phyloP scores from a whole-genome alignment of 441 rosid species.

The Viola pubescens region DNA sequence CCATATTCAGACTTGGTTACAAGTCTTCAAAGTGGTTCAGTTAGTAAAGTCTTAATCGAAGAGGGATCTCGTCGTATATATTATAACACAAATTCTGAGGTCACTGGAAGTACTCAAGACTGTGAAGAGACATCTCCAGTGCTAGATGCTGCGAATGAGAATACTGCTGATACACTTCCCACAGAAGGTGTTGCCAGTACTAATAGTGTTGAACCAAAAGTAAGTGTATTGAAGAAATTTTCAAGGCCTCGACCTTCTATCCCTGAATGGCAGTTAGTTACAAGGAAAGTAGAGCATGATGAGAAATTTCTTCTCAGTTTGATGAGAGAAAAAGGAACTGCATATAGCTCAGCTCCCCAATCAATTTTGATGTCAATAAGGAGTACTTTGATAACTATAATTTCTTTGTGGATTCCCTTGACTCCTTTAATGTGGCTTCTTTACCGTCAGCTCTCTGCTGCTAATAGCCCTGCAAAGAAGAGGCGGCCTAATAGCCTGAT shows the following conservation, averaged over 20 bases:
- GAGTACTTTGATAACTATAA: conserved; percentile 54
- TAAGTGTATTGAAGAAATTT: conserved; percentile 27
- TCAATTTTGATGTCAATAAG: conserved; percentile 65
- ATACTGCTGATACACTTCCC: conserved; percentile 22
- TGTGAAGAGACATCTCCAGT: conserved; percentile 25
- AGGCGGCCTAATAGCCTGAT: conserved; percentile 47
- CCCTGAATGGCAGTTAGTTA: conserved; percentile 68
- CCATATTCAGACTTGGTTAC: conserved; percentile 76
- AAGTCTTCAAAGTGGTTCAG: conserved; percentile 63
- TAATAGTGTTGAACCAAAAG: conserved; percentile 12
- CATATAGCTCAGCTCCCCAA: conserved; percentile 86
- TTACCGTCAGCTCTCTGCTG: conserved; percentile 81
- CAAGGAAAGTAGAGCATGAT: conserved; percentile 81
- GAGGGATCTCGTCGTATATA: conserved; percentile 92
- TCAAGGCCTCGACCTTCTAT: conserved; percentile 30
- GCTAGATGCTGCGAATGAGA: conserved; percentile 18
- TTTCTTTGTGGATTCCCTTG: conserved; percentile 81
- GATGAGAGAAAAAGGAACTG: conserved; percentile 83
- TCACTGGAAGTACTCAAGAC: conserved; percentile 21
- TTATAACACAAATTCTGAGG: conserved; percentile 34
- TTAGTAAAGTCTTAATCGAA: conserved; percentile 66
- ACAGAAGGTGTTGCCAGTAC: conserved; percentile 20
- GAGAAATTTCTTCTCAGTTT: conserved; percentile 85
- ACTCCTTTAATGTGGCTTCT: conserved; percentile 95
- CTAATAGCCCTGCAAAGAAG: conserved; percentile 76